Base-by-base conservation (phyloP, 129 eudicot genomes). In the Flaveria robusta region DNA sequence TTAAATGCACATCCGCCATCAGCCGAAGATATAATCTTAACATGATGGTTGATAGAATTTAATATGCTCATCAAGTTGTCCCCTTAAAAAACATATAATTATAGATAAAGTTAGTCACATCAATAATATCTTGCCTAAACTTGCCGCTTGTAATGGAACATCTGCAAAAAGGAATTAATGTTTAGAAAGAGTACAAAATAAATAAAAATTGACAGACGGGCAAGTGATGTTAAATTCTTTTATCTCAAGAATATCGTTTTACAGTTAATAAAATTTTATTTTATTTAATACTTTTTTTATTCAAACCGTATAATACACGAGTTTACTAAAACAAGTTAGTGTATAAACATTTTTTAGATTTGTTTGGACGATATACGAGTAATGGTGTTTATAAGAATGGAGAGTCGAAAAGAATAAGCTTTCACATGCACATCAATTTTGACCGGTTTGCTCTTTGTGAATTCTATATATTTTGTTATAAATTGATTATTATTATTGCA, bases 351-450 rank as follows among this genome's bases (percentile, higher is more conserved):
- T 23, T 42, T 10, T 9, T 0, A 16, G 43, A 37, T 47, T 49
- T 15, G 75, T 71, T 71, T 51, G 50, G 45, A 26, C 49, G 63
- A 49, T 70, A 27, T 47, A n/a, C 26, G 45, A 27, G 63, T 2
- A 16, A n/a, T 2, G 20, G 50, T 71, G 9, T 43, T 43, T 43
- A 43, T 43, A 43, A 43, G 47, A 43, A 8, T 12, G 47, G 13
- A 43, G 3, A 43, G 13, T 8, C 13, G 49, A 43, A 43, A 43
- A 43, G 49, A 43, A 43, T 43, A 43, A 43, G 49, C 49, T 43
- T 43, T 43, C 49, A 11, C 49, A 43, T 43, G 49, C 49, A 43
- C 49, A 43, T 43, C 49, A 43, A 43, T 43, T 43, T 43, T 43
- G 49, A 43, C 49, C 49, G 14, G 3, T 43, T 43, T 43, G 14